Base-by-base conservation (phyloP, 2,329 filamentous ascomycete species). In the Penicillium glabrum region DNA sequence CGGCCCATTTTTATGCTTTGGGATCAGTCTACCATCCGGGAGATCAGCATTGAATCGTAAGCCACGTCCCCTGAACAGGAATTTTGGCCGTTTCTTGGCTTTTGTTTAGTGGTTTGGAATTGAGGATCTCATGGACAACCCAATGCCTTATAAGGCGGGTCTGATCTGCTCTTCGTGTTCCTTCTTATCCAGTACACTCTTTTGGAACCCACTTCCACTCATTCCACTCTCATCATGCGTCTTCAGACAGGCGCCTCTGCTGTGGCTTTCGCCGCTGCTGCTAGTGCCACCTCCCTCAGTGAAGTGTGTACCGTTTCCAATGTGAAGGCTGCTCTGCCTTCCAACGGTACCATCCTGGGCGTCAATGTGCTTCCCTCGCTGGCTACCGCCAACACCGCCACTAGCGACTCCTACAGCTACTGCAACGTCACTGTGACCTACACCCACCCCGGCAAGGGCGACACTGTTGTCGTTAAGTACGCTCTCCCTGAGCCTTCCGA, bases 371-470 rank as follows among this genome's bases (percentile, higher is more conserved):
- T 77, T 53, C 72, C 78, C 3, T 77, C 75, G 0, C 64, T 76
- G 1, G 74, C 79, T 5, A 76, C 75, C 4, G 77, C 77, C 1
- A 73, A 60, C 37, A 56, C 69, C 2, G 69, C 64, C 43, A 67
- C 61, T 35, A 68, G 67, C 39, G 46, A 54, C 27, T 65, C 66
- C 37, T 64, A 63, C 59, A 62, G 56, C 53, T 70, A 69, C 65
- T 80, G 78, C 69, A 78, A 79, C 50, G 71, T 79, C 46, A 78
- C 75, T 2, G 66, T 79, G 9, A 66, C 69, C 24, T 79, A 79
- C 62, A 76, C 72, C 0, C 77, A 79, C 63, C 72, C 74, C 3
- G 76, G 77, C 19, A 69, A 72, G 59, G 64, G 70, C 33, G 77
- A 79, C 56, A 64, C 53, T 2, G 68, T 79, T 46, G 67, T 70